Percentiles rank a stretch among this genome's conserved stretches.
These are phyloP conservation scores for Malassezia arunalokei DNA, from an alignment of 1,284 basidiomycete species.

Conservation along the genomic window DNA sequence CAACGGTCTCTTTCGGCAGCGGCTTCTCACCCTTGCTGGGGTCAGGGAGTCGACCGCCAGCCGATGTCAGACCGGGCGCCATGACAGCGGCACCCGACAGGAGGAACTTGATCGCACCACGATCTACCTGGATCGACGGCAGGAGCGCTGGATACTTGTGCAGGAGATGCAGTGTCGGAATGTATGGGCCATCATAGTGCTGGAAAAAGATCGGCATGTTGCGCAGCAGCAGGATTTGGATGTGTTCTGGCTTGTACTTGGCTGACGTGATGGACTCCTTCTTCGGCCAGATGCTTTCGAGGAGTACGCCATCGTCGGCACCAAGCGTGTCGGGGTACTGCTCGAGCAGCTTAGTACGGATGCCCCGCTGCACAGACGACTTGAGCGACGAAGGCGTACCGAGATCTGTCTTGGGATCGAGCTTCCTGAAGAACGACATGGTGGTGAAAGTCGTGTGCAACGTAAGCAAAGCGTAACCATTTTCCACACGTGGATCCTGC, in stretches of 20 bases:
- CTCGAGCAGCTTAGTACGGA: constrained; percentile 65
- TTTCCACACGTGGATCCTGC: neutral
- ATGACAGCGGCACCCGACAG: constrained; percentile 56
- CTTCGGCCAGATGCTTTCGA: constrained; percentile 96
- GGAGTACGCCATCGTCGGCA: constrained; percentile 52
- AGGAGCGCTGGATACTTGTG: constrained; percentile 82
- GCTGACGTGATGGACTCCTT: constrained; percentile 84
- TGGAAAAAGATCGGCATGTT: constrained; percentile 87
- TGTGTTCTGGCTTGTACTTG: constrained; percentile 83
- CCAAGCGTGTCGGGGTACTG: constrained; percentile 58
- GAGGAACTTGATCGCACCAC: constrained; percentile 93
- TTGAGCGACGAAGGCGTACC: constrained; percentile 87
- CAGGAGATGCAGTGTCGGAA: constrained; percentile 72
- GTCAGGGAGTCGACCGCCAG: constrained; percentile 75
- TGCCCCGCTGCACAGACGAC: constrained; percentile 79
- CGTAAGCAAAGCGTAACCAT: neutral
- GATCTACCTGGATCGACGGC: constrained; percentile 78
- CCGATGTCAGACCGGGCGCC: constrained; percentile 76
- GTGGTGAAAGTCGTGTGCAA: no score
- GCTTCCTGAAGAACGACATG: constrained; percentile 46
- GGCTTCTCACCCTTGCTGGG: constrained; percentile 51
- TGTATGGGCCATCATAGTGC: constrained; percentile 85
- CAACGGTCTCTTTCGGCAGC: constrained; percentile 59
- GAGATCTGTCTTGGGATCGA: constrained; percentile 65
- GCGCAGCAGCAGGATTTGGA: constrained; percentile 79